phyloP scores from a whole-genome alignment of 2,329 filamentous ascomycete species.

The Helotiales sp. region DNA sequence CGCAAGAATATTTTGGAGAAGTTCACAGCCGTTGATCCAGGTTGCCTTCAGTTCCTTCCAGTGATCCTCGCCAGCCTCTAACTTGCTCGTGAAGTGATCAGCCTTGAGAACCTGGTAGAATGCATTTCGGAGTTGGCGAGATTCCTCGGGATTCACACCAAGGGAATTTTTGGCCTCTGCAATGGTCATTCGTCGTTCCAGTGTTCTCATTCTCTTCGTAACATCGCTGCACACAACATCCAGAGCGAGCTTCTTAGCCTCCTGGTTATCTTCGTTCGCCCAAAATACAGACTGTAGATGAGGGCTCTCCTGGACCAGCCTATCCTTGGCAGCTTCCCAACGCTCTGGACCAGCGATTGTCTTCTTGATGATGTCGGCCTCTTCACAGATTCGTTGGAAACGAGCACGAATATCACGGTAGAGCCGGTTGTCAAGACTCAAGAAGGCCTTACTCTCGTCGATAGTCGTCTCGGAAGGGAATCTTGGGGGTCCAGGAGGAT shows the following conservation, averaged over 20 bases:
- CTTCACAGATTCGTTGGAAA: conserved; percentile 73
- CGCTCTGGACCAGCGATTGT: conserved; percentile 72
- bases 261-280: conserved; percentile 60
- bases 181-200: conserved; percentile 71
- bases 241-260: conserved; percentile 70
- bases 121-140: conserved; percentile 66
- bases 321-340: conserved; percentile 74
- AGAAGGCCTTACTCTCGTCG: conserved; percentile 74
- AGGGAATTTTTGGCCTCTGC: conserved; percentile 75
- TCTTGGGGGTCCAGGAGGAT: conserved; percentile 70
- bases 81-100: conserved; percentile 72
- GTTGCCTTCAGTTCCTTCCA: conserved; percentile 72
- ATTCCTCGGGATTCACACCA: conserved; percentile 70
- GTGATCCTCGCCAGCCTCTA: conserved; percentile 72
- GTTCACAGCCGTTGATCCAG: conserved; percentile 65
- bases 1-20: conserved; percentile 60
- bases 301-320: conserved; percentile 65
- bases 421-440: conserved; percentile 64
- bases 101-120: conserved; percentile 70
- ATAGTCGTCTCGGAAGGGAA: conserved; percentile 85
- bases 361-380: conserved; percentile 74
- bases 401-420: conserved; percentile 69
- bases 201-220: conserved; percentile 75
- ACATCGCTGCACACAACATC: conserved; percentile 83
- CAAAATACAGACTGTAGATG: conserved; percentile 69